phyloP scores from a whole-genome alignment of 495 filamentous ascomycete species.

The Talaromyces stipitatus region DNA sequence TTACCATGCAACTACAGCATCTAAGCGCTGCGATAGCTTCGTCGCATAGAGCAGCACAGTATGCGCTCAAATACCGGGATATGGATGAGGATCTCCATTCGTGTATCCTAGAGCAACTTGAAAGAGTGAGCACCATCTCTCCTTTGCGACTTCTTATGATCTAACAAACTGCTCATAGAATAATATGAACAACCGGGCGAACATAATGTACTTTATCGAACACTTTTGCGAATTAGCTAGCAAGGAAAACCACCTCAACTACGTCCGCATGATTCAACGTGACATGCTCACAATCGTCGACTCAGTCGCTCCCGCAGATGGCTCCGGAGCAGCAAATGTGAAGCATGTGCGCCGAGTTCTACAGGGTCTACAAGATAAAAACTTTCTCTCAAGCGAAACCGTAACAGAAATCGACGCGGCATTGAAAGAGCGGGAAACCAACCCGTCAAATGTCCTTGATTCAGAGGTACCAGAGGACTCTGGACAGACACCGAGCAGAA shows the following conservation, averaged over 20 bases:
- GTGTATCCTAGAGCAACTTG: constrained; percentile 92
- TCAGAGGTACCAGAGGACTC: constrained; percentile 30
- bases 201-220: constrained; percentile 99
- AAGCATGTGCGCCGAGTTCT: constrained; percentile 84
- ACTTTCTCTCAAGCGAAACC: constrained; percentile 57
- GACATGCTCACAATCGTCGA: constrained; percentile 88
- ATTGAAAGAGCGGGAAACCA: constrained; percentile 63
- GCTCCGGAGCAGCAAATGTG: constrained; percentile 86
- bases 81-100: constrained; percentile 95
- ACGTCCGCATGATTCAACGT: constrained; percentile 86
- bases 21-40: constrained; percentile 84
- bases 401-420: constrained; percentile 72
- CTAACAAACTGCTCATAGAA: constrained; percentile 42
- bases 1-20: constrained; percentile 78
- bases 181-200: constrained; percentile 93
- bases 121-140: constrained; percentile 48
- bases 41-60: constrained; percentile 86
- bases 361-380: constrained; percentile 56
- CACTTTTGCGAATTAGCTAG: constrained; percentile 82
- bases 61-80: constrained; percentile 86
- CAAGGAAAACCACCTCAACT: constrained; percentile 65
- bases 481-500: constrained; percentile 20
- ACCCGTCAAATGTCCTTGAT: constrained; percentile 30
- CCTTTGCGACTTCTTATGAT: background rate
- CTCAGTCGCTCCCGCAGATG: constrained; percentile 72